Percentiles rank a stretch among this genome's conserved stretches.
Conservation (phyloP, 225 moss, liverwort and hornwort species). For the Asterella californica region DNA sequence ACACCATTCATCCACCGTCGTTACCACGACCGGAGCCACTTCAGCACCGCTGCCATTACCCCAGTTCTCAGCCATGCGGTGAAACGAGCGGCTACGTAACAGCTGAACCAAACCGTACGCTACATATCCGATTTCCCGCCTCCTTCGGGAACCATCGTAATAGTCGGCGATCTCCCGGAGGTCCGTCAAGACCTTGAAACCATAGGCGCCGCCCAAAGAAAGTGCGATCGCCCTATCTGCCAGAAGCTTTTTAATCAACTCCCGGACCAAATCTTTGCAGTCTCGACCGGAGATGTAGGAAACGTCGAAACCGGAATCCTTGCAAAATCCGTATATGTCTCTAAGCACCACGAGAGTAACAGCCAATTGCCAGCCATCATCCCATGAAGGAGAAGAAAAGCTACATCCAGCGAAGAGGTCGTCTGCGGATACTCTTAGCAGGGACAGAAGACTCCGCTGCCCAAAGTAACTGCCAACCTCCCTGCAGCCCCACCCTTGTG, state of each 20-base stretch:
- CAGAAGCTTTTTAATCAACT: conserved; percentile 8
- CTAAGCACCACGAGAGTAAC: conserved; percentile 1
- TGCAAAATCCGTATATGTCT: conserved; percentile 12
- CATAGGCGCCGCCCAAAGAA: background rate
- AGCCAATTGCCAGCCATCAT: conserved; percentile 22
- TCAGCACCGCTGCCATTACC: background rate
- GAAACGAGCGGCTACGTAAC: background rate
- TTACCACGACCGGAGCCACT: background rate
- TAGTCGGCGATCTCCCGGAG: conserved; percentile 1
- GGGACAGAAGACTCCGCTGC: conserved; percentile 27
- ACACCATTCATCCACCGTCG: background rate
- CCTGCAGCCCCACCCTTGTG: conserved; percentile 21
- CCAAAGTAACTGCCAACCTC: conserved; percentile 41
- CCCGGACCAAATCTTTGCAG: conserved; percentile 1
- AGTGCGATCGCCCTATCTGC: background rate
- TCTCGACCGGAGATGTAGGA: background rate
- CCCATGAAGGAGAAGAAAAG: background rate
- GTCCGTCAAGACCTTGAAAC: conserved; percentile 1
- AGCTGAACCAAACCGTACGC: background rate
- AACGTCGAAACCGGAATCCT: conserved; percentile 1
- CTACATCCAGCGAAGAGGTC: background rate
- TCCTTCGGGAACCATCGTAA: background rate
- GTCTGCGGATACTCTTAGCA: conserved; percentile 20
- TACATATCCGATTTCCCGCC: background rate
- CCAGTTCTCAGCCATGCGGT: background rate